These are phyloP conservation scores for Pugionium dolabratum DNA, from an alignment of 345 rosid genomes.

Conservation along the genomic window DNA sequence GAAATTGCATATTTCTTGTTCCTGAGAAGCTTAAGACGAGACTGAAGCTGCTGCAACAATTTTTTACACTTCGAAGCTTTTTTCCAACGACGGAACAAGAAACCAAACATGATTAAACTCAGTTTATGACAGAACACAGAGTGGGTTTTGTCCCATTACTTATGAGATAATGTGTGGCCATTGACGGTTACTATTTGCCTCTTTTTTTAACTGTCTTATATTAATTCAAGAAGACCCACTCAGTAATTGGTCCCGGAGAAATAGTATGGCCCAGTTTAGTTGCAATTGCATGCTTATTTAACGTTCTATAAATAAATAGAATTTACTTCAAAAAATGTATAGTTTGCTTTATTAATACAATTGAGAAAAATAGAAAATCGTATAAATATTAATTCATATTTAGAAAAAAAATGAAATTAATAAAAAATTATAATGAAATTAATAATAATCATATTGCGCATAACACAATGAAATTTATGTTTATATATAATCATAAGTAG, in stretches of 20 bases:
- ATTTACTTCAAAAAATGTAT: too few relatives aligned
- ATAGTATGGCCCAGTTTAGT: neutral
- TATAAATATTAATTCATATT: too few relatives aligned
- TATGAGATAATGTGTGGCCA: constrained; percentile 10
- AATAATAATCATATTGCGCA: too few relatives aligned
- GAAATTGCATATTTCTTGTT: constrained; percentile 64
- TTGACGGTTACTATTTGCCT: constrained; percentile 25
- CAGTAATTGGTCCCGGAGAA: neutral
- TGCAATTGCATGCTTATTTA: too few relatives aligned
- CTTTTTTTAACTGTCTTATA: constrained; percentile 16
- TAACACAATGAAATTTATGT: too few relatives aligned
- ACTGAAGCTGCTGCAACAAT: constrained; percentile 56
- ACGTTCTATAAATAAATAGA: too few relatives aligned
- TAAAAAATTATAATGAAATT: too few relatives aligned
- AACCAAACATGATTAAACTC: constrained; percentile 57
- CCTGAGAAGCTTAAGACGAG: constrained; percentile 66
- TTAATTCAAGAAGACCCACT: neutral
- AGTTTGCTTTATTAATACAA: too few relatives aligned
- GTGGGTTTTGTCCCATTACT: constrained; percentile 22
- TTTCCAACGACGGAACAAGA: constrained; percentile 67
- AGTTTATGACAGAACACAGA: constrained; percentile 8
- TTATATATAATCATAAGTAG: too few relatives aligned
- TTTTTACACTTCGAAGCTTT: constrained; percentile 82
- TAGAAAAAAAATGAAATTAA: too few relatives aligned
- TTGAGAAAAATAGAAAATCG: too few relatives aligned